Base-by-base conservation (phyloP, 441 rosid genomes). In the Aleurites moluccanus region DNA sequence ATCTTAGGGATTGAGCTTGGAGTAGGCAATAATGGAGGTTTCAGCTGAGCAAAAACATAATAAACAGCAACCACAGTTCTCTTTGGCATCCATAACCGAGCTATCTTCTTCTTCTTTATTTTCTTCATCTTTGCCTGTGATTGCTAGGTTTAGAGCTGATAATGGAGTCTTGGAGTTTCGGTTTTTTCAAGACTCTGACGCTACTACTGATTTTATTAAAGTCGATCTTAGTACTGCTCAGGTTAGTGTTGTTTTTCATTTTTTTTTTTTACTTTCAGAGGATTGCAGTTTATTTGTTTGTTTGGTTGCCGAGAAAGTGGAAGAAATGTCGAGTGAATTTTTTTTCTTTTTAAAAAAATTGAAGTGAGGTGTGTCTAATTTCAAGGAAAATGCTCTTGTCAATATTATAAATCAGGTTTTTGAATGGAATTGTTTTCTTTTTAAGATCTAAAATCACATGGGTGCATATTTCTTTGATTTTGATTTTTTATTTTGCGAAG, bases 71-170 rank as follows among this genome's bases (percentile, higher is more conserved):
- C 38, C 6, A 35, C 89, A 88, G 82, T 87, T 90, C 79, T 73
- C 79, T 74, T 83, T 93, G 75, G 84, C 79, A 25, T 85, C 97
- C 15, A 64, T 88, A 42, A 69, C 91, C 21, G 89, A 86, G 69
- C 90, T 92, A 42, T 73, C 92, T 49, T 70, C 87, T 21, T 47
- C 83, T 35, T 70, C 64, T 74, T 69, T 52, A 74, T 25, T 84
- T 66, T 68, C 88, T 35, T 57, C 81, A 7, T 70, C 85, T 8
- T 74, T 77, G 9, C 79, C 88, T 9, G 83, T 73, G 72, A 28
- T 76, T 72, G 93, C 94, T 53, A 82, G 88, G 64, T 92, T 92
- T 73, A 64, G 81, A 64, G 77, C 70, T 20, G 84, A 78, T 23
- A 52, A 70, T 47, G 89, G 88, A 65, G 86, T 72, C 30, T 65